A percentile compares a stretch with the other conserved stretches of the same genome.
Evolutionary conservation across 805 yeast species (phyloP).

Genomic region (Metschnikowia anglica): DNA sequence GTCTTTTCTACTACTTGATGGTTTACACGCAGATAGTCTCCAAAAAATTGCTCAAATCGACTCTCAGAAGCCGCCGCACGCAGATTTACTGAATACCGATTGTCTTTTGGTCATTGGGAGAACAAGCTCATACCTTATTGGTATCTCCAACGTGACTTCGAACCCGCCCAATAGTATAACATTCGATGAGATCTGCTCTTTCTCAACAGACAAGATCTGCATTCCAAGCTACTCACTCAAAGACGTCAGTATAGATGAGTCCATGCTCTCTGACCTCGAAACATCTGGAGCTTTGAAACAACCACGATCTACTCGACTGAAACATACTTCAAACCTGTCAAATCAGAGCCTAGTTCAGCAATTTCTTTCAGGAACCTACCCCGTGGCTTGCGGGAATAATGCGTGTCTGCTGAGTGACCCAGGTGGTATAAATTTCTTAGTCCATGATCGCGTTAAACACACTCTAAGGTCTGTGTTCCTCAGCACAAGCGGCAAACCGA

Average conservation of each 20-base stretch:
- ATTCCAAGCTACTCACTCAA: constrained; percentile 12
- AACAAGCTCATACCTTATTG: constrained; percentile 38
- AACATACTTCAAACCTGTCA: neutral
- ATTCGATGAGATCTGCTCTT: constrained; percentile 35
- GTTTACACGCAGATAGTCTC: neutral
- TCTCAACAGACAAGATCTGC: constrained; percentile 8
- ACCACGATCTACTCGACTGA: no score
- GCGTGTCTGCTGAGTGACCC: neutral
- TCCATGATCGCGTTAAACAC: constrained; percentile 40
- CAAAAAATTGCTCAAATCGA: neutral
- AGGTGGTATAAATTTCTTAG: constrained; percentile 21
- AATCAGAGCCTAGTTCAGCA: neutral
- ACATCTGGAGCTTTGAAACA: neutral
- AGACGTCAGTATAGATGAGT: neutral
- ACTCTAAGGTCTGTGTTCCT: constrained; percentile 31
- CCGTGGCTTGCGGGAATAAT: constrained; percentile 7
- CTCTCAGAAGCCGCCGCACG: no score
- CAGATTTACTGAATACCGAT: constrained; percentile 14
- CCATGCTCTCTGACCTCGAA: neutral
- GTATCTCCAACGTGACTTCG: constrained; percentile 50
- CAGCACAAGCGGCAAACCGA: constrained; percentile 12
- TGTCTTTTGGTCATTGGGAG: constrained; percentile 43
- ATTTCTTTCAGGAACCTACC: constrained; percentile 1
- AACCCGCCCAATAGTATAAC: constrained; percentile 56
- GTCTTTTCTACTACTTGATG: constrained; percentile 9